Base-by-base conservation (phyloP, 169 alveolate species). In the Eimeria maxima region DNA sequence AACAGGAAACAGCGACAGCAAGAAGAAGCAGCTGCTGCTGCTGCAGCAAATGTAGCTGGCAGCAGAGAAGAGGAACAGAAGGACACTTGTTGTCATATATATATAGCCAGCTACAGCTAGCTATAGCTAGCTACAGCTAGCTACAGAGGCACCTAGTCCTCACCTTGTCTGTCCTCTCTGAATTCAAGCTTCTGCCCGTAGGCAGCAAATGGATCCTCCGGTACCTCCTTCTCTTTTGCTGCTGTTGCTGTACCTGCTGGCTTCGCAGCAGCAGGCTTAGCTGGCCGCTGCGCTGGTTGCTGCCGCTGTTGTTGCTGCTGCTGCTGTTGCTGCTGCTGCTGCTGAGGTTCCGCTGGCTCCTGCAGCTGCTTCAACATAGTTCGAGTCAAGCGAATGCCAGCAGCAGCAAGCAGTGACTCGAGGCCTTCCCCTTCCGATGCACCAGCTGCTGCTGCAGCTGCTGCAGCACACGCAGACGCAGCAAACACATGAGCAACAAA, bases 401-500 rank as follows among this genome's bases (percentile, higher is more conserved):
- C 71, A 47, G 84, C 94, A 20, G 74, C 84, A 13, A 88, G 74
- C 67, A 88, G 29, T 38, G 84, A 65, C 86, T 71, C 94, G 47
- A 60, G 29, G 63, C 74, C 53, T 45, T 71, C 84, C 6, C 57
- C 94, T 24, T 88, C 63, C 27, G 73, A n/a, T 22, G 94, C 63
- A 38, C 57, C 76, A 8, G 38, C 55, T 29, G 69, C 57, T 4
- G 60, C 67, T 29, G 69, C 57, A 11, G 60, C 67, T 78, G 81
- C 81, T 38, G 78, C 94, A 87, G 83, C 78, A 60, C 42, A 53
- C 60, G 60, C 60, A 53, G 60, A 38, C 29, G 83, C 94, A 87
- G 94, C 95, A 90, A 94, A 95, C 87, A 65, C 16, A 16, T 80
- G 95, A 95, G 95, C 96, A 95, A 90, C 87, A 88, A 42, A 60